Evolutionary conservation across 139 green algal species (phyloP).

Genomic region (Nannochloris sp.): DNA sequence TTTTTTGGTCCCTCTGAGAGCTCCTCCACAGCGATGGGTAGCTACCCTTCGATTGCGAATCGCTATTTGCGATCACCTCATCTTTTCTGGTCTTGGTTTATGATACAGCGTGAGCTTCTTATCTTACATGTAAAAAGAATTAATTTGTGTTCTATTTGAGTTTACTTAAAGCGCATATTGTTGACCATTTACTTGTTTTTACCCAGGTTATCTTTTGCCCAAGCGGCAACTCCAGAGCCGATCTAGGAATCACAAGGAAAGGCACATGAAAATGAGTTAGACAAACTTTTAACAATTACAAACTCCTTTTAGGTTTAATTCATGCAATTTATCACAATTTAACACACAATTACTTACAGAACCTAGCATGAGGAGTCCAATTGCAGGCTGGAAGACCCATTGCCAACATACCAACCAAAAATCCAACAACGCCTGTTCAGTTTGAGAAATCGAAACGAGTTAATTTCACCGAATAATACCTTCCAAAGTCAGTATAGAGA

Average conservation of each 20-base stretch:
- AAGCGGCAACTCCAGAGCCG: conserved; percentile 53
- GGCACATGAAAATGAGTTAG: background rate
- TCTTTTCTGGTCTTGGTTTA: too few relatives aligned
- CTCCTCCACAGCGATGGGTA: too few relatives aligned
- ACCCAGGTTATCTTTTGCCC: conserved; percentile 34
- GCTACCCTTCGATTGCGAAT: too few relatives aligned
- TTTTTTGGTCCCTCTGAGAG: too few relatives aligned
- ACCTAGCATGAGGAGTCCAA: conserved; percentile 79
- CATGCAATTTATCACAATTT: background rate
- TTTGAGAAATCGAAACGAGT: too few relatives aligned
- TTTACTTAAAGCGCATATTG: background rate
- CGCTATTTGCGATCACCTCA: too few relatives aligned
- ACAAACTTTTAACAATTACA: background rate
- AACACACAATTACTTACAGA: conserved; percentile 33
- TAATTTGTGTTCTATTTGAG: too few relatives aligned
- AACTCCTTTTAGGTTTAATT: background rate
- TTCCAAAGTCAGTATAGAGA: too few relatives aligned
- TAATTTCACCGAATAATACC: too few relatives aligned
- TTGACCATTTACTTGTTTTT: background rate
- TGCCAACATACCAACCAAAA: conserved; percentile 70
- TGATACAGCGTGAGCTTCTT: too few relatives aligned
- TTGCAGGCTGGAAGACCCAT: conserved; percentile 73
- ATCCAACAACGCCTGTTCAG: conserved; percentile 48
- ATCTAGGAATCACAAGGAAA: conserved; percentile 37
- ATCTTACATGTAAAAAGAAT: too few relatives aligned